Evolutionary conservation across 257 asterid species (phyloP), one percentile per base, ranked within the genome.

Genomic region (Nicotiana undulata): DNA sequence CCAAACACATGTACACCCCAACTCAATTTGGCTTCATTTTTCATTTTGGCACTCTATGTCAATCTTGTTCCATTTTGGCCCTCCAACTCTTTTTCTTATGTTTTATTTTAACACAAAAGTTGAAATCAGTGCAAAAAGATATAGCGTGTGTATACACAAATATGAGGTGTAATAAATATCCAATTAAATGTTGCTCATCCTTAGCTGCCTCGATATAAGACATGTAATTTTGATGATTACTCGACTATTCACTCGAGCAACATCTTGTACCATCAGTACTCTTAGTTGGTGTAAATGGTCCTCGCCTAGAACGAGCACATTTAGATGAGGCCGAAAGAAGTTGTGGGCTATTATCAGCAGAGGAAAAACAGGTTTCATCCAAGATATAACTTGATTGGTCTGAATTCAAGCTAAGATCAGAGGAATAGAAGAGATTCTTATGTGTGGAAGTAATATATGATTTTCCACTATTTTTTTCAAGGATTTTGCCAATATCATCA

Each of bases 191-290:
- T n/a, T n/a, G n/a, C n/a, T n/a, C n/a, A n/a, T n/a, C 98, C 85
- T 88, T 92, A 0, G 97, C 88, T 13, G 99, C 93, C 84, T 91
- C 90, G 0, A 97, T 96, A 51, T 81, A 89, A 3, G 98, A 67
- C 99, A 94, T 96, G 80, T 96, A 96, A 32, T 81, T 92, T 4
- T 97, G 98, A 56, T 84, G 86, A 81, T 68, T 68, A 68, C 89
- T 93, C n/a, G n/a, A n/a, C n/a, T n/a, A n/a, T n/a, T n/a, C n/a
- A n/a, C n/a, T n/a, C 0, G 93, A 84, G 86, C 80, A 90, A 86
- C 98, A 91, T 76, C 91, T 84, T 80, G 31, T 67, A 40, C 46
- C 46, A 40, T 40, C 12, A 12, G 3, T 40, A 29, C 97, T 92
- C 83, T 87, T 91, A 2, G 97, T 79, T 2, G 97, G 98, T 2